phyloP scores from a whole-genome alignment of 2,329 filamentous ascomycete species.

The Trematosphaeria pertusa region DNA sequence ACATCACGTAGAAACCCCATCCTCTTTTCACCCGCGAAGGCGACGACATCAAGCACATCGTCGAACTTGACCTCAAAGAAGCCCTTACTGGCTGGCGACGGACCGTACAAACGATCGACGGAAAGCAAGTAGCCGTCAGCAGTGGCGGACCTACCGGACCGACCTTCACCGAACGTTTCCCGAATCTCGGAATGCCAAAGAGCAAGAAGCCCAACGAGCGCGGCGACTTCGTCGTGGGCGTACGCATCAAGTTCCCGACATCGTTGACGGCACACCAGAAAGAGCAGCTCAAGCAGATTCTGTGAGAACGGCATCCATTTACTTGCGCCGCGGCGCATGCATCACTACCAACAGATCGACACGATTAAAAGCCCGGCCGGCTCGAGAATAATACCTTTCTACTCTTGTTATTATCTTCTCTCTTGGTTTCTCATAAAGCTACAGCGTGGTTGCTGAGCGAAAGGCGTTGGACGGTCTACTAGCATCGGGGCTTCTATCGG shows the following conservation, averaged over 20 bases:
- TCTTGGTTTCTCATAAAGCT: too few relatives aligned
- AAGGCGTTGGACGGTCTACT: too few relatives aligned
- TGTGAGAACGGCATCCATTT: slow-evolving; percentile 50
- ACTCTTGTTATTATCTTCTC: too few relatives aligned
- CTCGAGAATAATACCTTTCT: too few relatives aligned
- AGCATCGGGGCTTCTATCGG: too few relatives aligned
- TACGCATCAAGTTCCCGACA: slow-evolving; percentile 92
- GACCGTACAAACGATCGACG: slow-evolving; percentile 92
- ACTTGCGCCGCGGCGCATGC: background rate
- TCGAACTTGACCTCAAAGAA: slow-evolving; percentile 90
- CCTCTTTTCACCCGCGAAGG: slow-evolving; percentile 84
- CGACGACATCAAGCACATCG: slow-evolving; percentile 80
- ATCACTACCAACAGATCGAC: background rate
- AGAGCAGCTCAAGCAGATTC: slow-evolving; percentile 77
- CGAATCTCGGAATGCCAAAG: slow-evolving; percentile 90
- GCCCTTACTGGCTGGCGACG: slow-evolving; percentile 92
- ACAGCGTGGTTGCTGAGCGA: too few relatives aligned
- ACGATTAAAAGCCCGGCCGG: too few relatives aligned
- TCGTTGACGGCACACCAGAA: slow-evolving; percentile 80
- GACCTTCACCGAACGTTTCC: slow-evolving; percentile 80
- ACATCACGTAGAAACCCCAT: slow-evolving; percentile 75
- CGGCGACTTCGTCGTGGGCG: slow-evolving; percentile 86
- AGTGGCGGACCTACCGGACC: slow-evolving; percentile 86
- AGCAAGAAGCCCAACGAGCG: slow-evolving; percentile 85
- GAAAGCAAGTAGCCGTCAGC: slow-evolving; percentile 79